A percentile compares a stretch with the other conserved stretches of the same genome.
Conservation (phyloP, 129 eudicot genomes). For the Artemisia tridentata region DNA sequence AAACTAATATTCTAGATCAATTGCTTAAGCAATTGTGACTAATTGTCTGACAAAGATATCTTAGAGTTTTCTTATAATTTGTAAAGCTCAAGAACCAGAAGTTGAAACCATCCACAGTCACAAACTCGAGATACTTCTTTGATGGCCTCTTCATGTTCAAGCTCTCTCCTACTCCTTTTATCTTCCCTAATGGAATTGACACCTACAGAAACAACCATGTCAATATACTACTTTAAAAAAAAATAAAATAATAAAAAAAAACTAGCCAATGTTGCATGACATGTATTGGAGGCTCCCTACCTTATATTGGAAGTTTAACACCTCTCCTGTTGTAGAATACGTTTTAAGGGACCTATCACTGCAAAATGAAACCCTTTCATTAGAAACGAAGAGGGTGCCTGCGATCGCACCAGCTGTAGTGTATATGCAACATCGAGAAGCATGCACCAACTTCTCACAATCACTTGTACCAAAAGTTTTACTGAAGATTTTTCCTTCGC, state of each 20-base stretch:
- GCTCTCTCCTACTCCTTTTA: slow-evolving; percentile 30
- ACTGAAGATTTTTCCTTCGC: slow-evolving; percentile 32
- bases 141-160: slow-evolving; percentile 25
- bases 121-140: slow-evolving; percentile 30
- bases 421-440: slow-evolving; percentile 38
- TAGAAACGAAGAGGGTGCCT: slow-evolving; percentile 42
- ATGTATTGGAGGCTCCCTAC: slow-evolving; percentile 10
- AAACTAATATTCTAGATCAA: neutral
- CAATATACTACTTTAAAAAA: neutral
- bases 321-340: slow-evolving; percentile 31
- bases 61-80: slow-evolving; percentile 22
- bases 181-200: slow-evolving; percentile 31
- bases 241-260: neutral
- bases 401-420: slow-evolving; percentile 45
- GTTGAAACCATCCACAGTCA: slow-evolving; percentile 34
- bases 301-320: slow-evolving; percentile 37
- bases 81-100: slow-evolving; percentile 39
- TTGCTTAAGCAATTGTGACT: slow-evolving; percentile 3
- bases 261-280: neutral
- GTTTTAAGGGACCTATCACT: slow-evolving; percentile 39
- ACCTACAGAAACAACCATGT: slow-evolving; percentile 17
- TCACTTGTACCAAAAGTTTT: slow-evolving; percentile 24
- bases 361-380: slow-evolving; percentile 39
- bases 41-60: slow-evolving; percentile 26
- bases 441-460: slow-evolving; percentile 39